Evolutionary conservation across 176 grass and related monocot species (phyloP), one percentile per base, ranked within the genome.

Genomic region (Musa beccarii): DNA sequence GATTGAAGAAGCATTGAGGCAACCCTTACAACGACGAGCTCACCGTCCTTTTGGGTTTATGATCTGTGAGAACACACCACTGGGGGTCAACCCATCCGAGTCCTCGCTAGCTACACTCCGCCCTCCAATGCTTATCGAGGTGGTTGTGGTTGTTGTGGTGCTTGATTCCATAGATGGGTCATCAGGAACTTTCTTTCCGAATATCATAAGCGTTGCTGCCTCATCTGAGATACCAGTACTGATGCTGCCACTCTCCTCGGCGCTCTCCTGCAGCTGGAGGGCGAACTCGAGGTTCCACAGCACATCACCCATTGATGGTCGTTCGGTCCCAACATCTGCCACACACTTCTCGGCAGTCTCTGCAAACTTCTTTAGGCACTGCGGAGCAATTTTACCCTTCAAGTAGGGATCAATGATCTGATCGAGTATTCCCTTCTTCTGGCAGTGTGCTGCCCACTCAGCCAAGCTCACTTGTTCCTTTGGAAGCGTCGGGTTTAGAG

Each of bases 281-380:
- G 79, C 79, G 3, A 72, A 3, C 9, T 85, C 34, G 1, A 88
- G 82, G 54, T 62, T 80, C 66, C 23, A 73, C 0, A 85, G 53
- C 10, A 85, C 82, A 51, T 85, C 86, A 1, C 53, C 76, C 76
- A 88, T 88, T 0, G 72, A 68, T 8, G 86, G 86, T 2, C 86
- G 28, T 49, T 81, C 72, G 0, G 66, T 53, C 19, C 78, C 61
- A 5, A 25, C 43, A 10, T 83, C 78, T 12, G 77, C 73, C 19
- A 83, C 68, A 29, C 85, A 87, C 24, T 63, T 22, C 81, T 83
- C 73, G 0, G 81, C 81, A 1, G 55, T 88, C 52, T 85, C 79
- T 1, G 61, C 71, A 19, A 79, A 82, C 51, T 68, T 82, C 9
- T 17, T 85, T n/a, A 88, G 72, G 52, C 59, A 82, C 24, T 54